Evolutionary conservation across 1,284 basidiomycete genomes (phyloP).

Genomic region (Caloboletus inedulis): DNA sequence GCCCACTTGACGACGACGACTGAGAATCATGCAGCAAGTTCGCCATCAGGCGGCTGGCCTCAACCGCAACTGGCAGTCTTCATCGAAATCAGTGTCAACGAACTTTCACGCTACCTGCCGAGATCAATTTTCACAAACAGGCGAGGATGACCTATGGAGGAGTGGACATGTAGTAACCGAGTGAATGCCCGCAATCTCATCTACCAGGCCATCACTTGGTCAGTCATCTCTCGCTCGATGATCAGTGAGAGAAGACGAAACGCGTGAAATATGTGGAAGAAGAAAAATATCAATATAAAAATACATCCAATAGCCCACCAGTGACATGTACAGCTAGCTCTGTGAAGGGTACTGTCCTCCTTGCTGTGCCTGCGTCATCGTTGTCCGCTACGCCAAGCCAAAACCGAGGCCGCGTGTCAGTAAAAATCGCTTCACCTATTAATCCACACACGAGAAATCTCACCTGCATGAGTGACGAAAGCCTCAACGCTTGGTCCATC

Average conservation of each 20-base stretch:
- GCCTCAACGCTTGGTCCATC: constrained; percentile 38
- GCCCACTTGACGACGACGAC: background rate
- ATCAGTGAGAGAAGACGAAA: constrained; percentile 3
- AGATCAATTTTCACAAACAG: background rate
- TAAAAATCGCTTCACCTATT: background rate
- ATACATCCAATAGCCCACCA: constrained; percentile 16
- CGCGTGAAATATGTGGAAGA: constrained; percentile 3
- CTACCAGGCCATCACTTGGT: background rate
- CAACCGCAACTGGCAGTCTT: background rate
- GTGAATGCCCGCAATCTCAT: background rate
- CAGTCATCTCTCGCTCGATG: constrained; percentile 7
- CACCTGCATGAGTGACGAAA: constrained; percentile 33
- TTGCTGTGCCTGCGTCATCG: constrained; percentile 30
- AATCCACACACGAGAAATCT: background rate
- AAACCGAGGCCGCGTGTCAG: constrained; percentile 1
- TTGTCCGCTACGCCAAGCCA: constrained; percentile 19
- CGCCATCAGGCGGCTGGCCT: background rate
- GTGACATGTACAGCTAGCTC: constrained; percentile 20
- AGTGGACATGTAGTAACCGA: background rate
- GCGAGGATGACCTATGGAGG: background rate
- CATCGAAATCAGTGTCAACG: background rate
- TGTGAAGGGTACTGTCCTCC: constrained; percentile 32
- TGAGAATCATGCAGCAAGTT: background rate
- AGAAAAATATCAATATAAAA: constrained; percentile 10
- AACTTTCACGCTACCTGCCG: background rate